Evolutionary conservation across 345 rosid genomes (phyloP), one percentile per base, ranked within the genome.

Genomic region (Citrus sp.): DNA sequence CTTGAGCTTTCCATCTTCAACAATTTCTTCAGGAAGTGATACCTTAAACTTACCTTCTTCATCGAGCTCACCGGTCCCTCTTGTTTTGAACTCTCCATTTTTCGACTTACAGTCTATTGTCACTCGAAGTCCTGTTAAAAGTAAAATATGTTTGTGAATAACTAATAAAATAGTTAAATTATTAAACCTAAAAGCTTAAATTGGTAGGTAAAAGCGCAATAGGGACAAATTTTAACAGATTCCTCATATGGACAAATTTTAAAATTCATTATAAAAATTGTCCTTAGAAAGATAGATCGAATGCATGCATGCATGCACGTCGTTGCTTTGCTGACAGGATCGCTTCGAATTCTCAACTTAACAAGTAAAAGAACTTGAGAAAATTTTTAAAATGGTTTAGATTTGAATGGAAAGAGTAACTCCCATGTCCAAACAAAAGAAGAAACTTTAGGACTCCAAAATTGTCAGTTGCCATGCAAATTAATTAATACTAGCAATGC

Each of bases 41-140:
- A 92, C 92, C 28, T 30, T 82, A 83, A 95, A 95, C 69, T 85
- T 92, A 30, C 98, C 98, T 30, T 82, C 78, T 27, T 81, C 77
- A 22, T 92, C 95, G 4, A 95, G 87, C 82, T 87, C 82, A 1
- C 89, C 92, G 0, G 65, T 72, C 2, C 95, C 98, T 79, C 77
- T 82, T 7, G 89, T 92, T 58, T 85, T 87, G 76, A 93, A 88
- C 49, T 83, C 82, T 21, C 91, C 94, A 24, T 83, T 87, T 46
- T 84, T 79, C 0, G 60, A 73, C 87, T 92, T 87, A 83, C 98
- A 95, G 0, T 95, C 95, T 28, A 95, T 87, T 9, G 84, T 91
- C 54, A 92, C 95, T 1, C 80, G 82, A 37, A 95, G 93, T 74
- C 98, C 98, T 93, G 80, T 5, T 67, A 67, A 69, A 49, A 34